A percentile compares a stretch with the other conserved stretches of the same genome.
Evolutionary conservation across 2,329 filamentous ascomycete genomes (phyloP).

Genomic region (Davidsoniella australis): DNA sequence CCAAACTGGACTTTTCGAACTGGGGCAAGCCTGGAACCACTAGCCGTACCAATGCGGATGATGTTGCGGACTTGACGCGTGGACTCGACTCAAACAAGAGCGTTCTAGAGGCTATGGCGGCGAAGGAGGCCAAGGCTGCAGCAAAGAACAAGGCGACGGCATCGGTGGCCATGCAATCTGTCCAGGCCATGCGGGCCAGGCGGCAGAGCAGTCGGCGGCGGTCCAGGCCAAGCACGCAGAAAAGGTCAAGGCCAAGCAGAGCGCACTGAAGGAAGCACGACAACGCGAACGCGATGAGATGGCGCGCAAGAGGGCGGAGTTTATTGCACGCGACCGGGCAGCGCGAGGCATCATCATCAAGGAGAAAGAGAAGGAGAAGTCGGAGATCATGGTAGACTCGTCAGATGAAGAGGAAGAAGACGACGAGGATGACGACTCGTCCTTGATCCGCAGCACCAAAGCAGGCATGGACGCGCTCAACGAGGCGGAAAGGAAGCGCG

Average conservation of each 20-base stretch:
- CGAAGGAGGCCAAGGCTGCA: constrained; percentile 20
- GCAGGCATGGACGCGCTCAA: constrained; percentile 31
- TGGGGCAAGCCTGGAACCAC: constrained; percentile 37
- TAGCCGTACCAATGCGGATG: constrained; percentile 27
- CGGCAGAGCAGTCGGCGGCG: constrained; percentile 9
- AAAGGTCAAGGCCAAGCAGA: constrained; percentile 15
- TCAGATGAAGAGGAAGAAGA: constrained; percentile 46
- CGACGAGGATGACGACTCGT: constrained; percentile 30
- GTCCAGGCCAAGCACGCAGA: constrained; percentile 16
- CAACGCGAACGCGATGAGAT: constrained; percentile 60
- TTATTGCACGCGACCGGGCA: constrained; percentile 48
- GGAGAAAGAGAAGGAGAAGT: constrained; percentile 11
- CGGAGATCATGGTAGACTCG: constrained; percentile 76
- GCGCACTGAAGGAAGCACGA: constrained; percentile 49
- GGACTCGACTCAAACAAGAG: constrained; percentile 29
- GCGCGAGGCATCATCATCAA: constrained; percentile 23
- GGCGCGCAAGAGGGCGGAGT: constrained; percentile 52
- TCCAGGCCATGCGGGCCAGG: constrained; percentile 9
- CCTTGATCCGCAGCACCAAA: constrained; percentile 30
- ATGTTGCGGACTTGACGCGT: constrained; percentile 29
- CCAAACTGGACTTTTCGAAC: constrained; percentile 32
- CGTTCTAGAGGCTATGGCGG: constrained; percentile 29
- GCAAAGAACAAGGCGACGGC: constrained; percentile 12
- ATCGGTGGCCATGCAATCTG: constrained; percentile 11
- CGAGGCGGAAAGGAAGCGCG: constrained; percentile 29